Conservation (phyloP, 495 filamentous ascomycete species). For the Thermochaetoides thermophila region DNA sequence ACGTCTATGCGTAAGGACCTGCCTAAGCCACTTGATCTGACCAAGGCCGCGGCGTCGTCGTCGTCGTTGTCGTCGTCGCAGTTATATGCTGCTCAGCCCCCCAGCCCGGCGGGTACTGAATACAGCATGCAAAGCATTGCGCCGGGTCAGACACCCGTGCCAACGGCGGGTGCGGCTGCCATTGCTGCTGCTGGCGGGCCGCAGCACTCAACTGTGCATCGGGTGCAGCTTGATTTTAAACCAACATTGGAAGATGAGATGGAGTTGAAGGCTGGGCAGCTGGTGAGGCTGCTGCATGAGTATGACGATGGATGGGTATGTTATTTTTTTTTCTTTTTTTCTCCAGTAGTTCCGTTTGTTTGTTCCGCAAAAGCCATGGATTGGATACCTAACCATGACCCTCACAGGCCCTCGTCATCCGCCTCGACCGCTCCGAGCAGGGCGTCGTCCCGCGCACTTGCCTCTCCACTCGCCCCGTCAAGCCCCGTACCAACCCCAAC, state of each 20-base stretch:
- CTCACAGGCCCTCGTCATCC: constrained; percentile 71
- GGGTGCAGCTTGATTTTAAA: constrained; percentile 89
- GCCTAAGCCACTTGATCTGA: constrained; percentile 35
- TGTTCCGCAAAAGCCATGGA: neutral
- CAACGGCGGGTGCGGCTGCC: constrained; percentile 30
- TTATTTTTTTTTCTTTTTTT: constrained; percentile 4
- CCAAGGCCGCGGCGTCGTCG: constrained; percentile 20
- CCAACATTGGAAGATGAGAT: constrained; percentile 89
- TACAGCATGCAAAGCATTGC: constrained; percentile 39
- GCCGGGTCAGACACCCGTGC: constrained; percentile 31
- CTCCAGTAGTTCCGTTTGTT: too few species aligned
- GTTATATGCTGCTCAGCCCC: constrained; percentile 16
- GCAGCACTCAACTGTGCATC: constrained; percentile 50
- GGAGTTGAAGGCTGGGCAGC: constrained; percentile 57
- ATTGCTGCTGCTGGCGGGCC: constrained; percentile 43
- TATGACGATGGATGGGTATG: constrained; percentile 98
- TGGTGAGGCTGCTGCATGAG: constrained; percentile 82
- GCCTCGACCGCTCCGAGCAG: constrained; percentile 78
- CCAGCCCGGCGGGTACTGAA: constrained; percentile 47
- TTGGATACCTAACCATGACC: constrained; percentile 23
- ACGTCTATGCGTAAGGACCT: constrained; percentile 29
- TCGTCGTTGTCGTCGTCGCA: constrained; percentile 12
- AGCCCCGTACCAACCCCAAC: constrained; percentile 48
- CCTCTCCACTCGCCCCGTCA: constrained; percentile 80
- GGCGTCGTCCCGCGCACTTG: constrained; percentile 90